Evolutionary conservation across 176 grass and related monocot species (phyloP).

Genomic region (Tillandsia leiboldiana): DNA sequence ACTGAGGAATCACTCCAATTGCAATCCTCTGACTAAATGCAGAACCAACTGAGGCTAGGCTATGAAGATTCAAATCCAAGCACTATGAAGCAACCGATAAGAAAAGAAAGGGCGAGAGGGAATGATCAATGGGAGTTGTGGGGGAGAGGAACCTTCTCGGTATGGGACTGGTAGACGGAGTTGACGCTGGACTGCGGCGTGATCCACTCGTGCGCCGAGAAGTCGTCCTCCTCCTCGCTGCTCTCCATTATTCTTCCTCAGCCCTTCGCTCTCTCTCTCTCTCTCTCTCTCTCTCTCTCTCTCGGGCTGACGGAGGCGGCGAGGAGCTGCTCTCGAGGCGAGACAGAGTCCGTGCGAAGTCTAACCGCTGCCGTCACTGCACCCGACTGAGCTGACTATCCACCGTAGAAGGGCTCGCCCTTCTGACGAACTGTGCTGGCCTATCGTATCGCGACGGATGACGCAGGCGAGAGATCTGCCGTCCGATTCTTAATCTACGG

Average conservation of each 20-base stretch:
- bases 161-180: constrained; percentile 79
- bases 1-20: not conserved
- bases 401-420: too few species aligned
- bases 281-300: not conserved
- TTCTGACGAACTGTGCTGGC: too few species aligned
- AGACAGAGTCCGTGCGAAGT: too few species aligned
- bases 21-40: not conserved
- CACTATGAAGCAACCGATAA: not conserved
- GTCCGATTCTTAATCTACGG: too few species aligned
- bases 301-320: too few species aligned
- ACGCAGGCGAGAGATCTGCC: too few species aligned
- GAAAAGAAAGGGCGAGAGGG: constrained; percentile 1
- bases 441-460: too few species aligned
- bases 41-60: not conserved
- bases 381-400: too few species aligned
- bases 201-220: constrained; percentile 87
- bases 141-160: constrained; percentile 52
- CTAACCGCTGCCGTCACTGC: too few species aligned
- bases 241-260: constrained; percentile 54
- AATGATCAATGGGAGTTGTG: not conserved
- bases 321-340: too few species aligned
- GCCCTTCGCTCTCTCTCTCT: not conserved
- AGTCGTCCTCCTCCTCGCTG: constrained; percentile 91
- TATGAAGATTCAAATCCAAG: not conserved
- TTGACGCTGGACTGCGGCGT: constrained; percentile 91